Percentiles rank a stretch among this genome's conserved stretches.
Evolutionary conservation across 306 rosid species (phyloP).

Genomic region (Dalbergia cochinchinensis): DNA sequence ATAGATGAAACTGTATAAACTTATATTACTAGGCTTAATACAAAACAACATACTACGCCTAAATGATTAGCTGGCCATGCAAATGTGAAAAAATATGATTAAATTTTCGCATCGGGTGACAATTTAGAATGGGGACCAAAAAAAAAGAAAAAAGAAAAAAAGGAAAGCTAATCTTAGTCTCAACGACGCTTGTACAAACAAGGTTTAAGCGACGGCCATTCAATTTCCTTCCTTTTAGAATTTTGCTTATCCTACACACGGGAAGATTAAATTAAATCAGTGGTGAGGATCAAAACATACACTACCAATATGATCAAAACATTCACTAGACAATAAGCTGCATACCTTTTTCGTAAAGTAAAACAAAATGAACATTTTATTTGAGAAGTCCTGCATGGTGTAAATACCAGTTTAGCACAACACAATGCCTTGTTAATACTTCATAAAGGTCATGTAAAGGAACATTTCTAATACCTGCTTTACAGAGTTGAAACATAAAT

Average conservation of each 20-base stretch:
- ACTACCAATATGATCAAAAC: neutral
- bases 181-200: constrained; percentile 94
- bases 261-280: constrained; percentile 23
- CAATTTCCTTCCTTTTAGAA: constrained; percentile 61
- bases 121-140: neutral
- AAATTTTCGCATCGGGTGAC: neutral
- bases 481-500: constrained; percentile 73
- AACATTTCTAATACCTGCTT: constrained; percentile 56
- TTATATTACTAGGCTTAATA: neutral
- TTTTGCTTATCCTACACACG: constrained; percentile 65
- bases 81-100: neutral
- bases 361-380: constrained; percentile 86
- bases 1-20: no score
- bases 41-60: neutral
- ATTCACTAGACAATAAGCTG: constrained; percentile 14
- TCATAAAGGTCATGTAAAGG: constrained; percentile 8
- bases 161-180: constrained; percentile 4
- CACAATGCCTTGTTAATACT: neutral
- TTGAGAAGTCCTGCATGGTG: constrained; percentile 80
- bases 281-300: neutral
- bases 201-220: constrained; percentile 91
- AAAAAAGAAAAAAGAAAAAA: no score
- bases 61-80: neutral
- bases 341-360: constrained; percentile 87
- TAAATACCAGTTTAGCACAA: constrained; percentile 53